Evolutionary conservation across 768 basidiomycete genomes (phyloP).

Genomic region (Rhizopogon salebrosus): DNA sequence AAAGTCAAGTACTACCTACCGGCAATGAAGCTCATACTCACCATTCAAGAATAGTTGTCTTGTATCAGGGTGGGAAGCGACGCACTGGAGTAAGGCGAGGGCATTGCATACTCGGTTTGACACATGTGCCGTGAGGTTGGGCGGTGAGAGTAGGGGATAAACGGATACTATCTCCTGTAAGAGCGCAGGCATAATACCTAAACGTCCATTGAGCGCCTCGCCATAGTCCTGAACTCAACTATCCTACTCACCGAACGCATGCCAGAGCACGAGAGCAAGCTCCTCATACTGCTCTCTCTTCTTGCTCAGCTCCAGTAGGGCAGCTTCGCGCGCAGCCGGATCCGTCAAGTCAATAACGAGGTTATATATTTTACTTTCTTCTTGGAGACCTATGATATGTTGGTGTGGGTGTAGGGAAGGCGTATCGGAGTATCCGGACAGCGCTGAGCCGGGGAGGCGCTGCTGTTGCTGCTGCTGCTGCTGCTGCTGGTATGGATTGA

Average conservation of each 20-base stretch:
- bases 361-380: conserved; percentile 82
- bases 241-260: conserved; percentile 77
- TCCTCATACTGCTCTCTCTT: conserved; percentile 99
- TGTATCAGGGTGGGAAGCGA: conserved; percentile 95
- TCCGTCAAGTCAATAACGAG: conserved; percentile 87
- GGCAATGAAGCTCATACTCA: conserved; percentile 26
- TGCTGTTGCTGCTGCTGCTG: conserved; percentile 20
- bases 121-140: conserved; percentile 93
- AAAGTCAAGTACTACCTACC: not conserved
- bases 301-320: conserved; percentile 94
- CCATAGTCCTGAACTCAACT: not conserved
- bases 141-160: conserved; percentile 92
- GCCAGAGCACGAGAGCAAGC: conserved; percentile 95
- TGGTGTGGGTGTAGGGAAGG: conserved; percentile 54
- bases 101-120: conserved; percentile 99
- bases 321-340: conserved; percentile 77
- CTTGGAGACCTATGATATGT: conserved; percentile 50
- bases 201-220: not conserved
- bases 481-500: conserved; percentile 56
- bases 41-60: conserved; percentile 93
- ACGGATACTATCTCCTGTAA: conserved; percentile 98
- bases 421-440: conserved; percentile 52
- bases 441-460: conserved; percentile 20
- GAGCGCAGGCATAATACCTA: conserved; percentile 96
- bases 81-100: conserved; percentile 94